phyloP scores from a whole-genome alignment of 1,139 yeast species.

The Debaryomycetaceae sp. region DNA sequence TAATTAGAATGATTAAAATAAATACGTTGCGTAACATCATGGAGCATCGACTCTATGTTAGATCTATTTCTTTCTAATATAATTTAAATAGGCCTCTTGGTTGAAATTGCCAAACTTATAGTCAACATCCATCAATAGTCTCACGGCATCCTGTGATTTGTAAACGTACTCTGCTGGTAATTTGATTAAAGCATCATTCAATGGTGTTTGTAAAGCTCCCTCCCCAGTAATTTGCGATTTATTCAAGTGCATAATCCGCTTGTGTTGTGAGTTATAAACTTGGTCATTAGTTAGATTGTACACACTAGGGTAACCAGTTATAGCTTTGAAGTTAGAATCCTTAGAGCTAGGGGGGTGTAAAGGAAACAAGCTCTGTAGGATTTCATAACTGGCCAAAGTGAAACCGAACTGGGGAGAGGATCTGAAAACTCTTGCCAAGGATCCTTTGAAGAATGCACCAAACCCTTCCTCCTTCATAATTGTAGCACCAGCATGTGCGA shows the following conservation, averaged over 20 bases:
- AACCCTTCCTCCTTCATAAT: slow-evolving; percentile 75
- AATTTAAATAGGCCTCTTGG: slow-evolving; percentile 48
- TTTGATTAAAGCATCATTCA: slow-evolving; percentile 37
- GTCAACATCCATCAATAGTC: slow-evolving; percentile 60
- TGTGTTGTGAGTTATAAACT: slow-evolving; percentile 36
- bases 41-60: not conserved
- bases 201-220: slow-evolving; percentile 15
- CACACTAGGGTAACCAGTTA: slow-evolving; percentile 48
- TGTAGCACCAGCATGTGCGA: slow-evolving; percentile 70
- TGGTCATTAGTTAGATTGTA: slow-evolving; percentile 48
- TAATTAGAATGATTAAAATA: not conserved
- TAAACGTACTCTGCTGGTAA: slow-evolving; percentile 52
- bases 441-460: slow-evolving; percentile 91
- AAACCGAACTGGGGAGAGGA: slow-evolving; percentile 98
- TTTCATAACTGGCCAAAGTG: slow-evolving; percentile 92
- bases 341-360: slow-evolving; percentile 46
- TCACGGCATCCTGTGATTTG: slow-evolving; percentile 60
- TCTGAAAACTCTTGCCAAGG: slow-evolving; percentile 89
- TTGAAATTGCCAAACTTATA: slow-evolving; percentile 60
- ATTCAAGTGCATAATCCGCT: slow-evolving; percentile 38
- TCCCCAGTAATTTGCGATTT: slow-evolving; percentile 26
- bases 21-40: not conserved
- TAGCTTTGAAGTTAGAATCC: slow-evolving; percentile 44
- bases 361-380: slow-evolving; percentile 54
- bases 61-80: slow-evolving; percentile 21